Conservation (phyloP, 2,329 filamentous ascomycete species). For the Clonostachys rhizophaga region DNA sequence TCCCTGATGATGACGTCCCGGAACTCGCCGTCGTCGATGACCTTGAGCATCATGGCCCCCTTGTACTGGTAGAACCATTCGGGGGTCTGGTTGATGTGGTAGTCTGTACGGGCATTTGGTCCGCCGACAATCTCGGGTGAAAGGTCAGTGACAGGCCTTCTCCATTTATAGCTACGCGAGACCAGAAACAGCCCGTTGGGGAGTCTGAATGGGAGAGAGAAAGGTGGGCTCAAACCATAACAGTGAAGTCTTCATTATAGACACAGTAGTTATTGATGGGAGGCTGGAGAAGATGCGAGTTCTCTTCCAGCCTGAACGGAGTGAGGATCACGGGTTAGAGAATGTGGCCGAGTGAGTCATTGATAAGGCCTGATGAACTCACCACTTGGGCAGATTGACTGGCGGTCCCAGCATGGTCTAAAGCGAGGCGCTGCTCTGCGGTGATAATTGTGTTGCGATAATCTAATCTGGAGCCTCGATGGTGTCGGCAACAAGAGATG, state of each 20-base stretch:
- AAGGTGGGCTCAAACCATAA: conserved; percentile 55
- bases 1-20: conserved; percentile 85
- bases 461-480: too few species aligned
- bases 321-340: not conserved
- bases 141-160: conserved; percentile 24
- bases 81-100: conserved; percentile 94
- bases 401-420: conserved; percentile 40
- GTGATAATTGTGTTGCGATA: too few species aligned
- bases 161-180: too few species aligned
- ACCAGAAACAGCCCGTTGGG: not conserved
- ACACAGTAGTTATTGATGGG: conserved; percentile 98
- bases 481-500: too few species aligned
- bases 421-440: too few species aligned
- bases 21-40: conserved; percentile 70
- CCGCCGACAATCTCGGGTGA: conserved; percentile 70
- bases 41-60: conserved; percentile 89
- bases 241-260: conserved; percentile 77
- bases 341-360: conserved; percentile 5
- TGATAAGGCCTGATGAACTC: conserved; percentile 14
- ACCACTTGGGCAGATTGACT: conserved; percentile 56
- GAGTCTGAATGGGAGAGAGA: not conserved
- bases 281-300: conserved; percentile 86
- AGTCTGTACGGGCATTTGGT: conserved; percentile 93
- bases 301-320: conserved; percentile 72
- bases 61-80: conserved; percentile 99